These are phyloP conservation scores for Mycena chlorophos DNA, from an alignment of 768 basidiomycete species.

Conservation along the genomic window DNA sequence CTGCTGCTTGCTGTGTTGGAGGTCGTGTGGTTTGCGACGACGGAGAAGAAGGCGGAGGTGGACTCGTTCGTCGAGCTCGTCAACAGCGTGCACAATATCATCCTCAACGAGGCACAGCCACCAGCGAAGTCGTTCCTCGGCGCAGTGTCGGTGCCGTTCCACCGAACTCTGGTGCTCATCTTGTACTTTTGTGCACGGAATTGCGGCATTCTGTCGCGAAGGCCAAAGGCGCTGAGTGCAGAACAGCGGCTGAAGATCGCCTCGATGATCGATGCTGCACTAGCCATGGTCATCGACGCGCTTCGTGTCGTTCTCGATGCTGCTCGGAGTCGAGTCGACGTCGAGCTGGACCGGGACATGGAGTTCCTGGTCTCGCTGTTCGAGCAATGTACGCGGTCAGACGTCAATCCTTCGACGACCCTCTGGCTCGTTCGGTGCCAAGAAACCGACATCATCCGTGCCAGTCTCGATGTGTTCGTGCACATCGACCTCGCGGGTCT, in stretches of 20 bases:
- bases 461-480: constrained; percentile 72
- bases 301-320: constrained; percentile 64
- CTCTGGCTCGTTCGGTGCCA: constrained; percentile 81
- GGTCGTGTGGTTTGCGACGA: constrained; percentile 69
- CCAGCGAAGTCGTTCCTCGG: constrained; percentile 75
- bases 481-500: constrained; percentile 69
- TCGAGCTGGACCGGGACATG: constrained; percentile 78
- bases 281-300: constrained; percentile 68
- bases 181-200: constrained; percentile 76
- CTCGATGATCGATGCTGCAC: constrained; percentile 58
- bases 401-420: constrained; percentile 66
- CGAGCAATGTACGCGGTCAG: constrained; percentile 70
- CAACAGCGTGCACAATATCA: constrained; percentile 59
- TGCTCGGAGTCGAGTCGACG: constrained; percentile 54
- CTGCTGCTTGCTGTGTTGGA: constrained; percentile 80
- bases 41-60: constrained; percentile 55
- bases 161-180: constrained; percentile 76
- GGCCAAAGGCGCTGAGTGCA: constrained; percentile 53
- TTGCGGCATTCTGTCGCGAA: constrained; percentile 49
- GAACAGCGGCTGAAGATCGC: constrained; percentile 63
- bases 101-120: constrained; percentile 72
- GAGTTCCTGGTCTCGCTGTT: constrained; percentile 81
- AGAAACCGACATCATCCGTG: constrained; percentile 74
- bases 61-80: constrained; percentile 63
- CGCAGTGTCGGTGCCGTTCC: constrained; percentile 65